Evolutionary conservation across 2,329 filamentous ascomycete species (phyloP).

Genomic region (Colletotrichum sp.): DNA sequence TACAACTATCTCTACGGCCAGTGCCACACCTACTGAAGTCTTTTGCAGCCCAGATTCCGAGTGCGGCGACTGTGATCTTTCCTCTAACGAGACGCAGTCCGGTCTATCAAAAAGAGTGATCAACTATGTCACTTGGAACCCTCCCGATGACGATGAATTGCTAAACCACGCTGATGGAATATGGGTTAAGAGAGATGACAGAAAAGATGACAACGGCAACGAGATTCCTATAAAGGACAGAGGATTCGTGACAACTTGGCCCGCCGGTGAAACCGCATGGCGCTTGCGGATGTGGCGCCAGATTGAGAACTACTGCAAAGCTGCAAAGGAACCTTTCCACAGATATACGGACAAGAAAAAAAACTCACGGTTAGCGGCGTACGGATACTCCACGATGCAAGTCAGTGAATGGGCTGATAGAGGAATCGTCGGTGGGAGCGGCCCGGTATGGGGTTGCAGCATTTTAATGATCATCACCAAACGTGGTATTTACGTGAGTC

Average conservation of each 20-base stretch:
- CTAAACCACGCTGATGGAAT: not conserved
- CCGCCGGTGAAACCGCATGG: not conserved
- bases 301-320: not conserved
- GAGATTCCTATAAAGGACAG: not conserved
- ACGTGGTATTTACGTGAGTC: not conserved
- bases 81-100: not conserved
- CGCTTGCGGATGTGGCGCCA: not conserved
- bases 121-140: not conserved
- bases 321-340: accelerated
- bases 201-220: not conserved
- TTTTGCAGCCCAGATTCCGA: not conserved
- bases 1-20: not conserved
- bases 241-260: not conserved
- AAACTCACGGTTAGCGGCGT: too few relatives aligned
- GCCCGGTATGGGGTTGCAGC: conserved; percentile 1
- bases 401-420: not conserved
- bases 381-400: not conserved
- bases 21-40: accelerated
- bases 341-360: not conserved
- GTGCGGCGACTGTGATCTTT: not conserved
- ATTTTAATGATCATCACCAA: not conserved
- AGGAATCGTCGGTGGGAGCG: not conserved
- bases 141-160: not conserved
- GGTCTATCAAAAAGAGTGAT: not conserved
- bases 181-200: not conserved